Percentiles rank a stretch among this genome's conserved stretches.
Evolutionary conservation across 306 rosid species (phyloP).

Genomic region (Chamaecrista fasciculata): DNA sequence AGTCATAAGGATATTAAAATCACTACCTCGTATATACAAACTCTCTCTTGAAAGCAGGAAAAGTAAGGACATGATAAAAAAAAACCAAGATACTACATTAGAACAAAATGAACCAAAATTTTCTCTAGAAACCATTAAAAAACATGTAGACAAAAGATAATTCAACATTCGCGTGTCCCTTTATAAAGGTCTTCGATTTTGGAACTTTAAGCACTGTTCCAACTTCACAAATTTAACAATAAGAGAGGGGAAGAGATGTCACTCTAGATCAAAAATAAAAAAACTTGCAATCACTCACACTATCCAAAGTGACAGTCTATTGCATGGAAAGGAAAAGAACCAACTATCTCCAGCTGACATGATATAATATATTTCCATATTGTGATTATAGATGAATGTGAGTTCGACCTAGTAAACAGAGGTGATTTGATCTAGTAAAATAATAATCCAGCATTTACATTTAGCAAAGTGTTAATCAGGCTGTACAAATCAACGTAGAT

Average conservation of each 20-base stretch:
- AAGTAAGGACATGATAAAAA: not conserved
- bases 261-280: too few species aligned
- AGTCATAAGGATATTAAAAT: not conserved
- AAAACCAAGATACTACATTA: constrained; percentile 12
- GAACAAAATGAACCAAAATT: not conserved
- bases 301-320: not conserved
- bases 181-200: not conserved
- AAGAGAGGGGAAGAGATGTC: too few species aligned
- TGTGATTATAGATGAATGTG: not conserved
- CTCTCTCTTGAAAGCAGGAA: not conserved
- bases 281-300: too few species aligned
- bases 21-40: not conserved
- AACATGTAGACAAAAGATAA: not conserved
- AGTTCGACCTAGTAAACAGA: not conserved
- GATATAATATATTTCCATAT: not conserved
- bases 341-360: not conserved
- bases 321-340: constrained; percentile 9
- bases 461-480: not conserved
- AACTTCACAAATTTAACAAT: constrained; percentile 11
- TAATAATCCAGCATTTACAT: not conserved
- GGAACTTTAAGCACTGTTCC: constrained; percentile 1
- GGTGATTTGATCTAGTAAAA: not conserved
- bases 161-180: not conserved
- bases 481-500: constrained; percentile 1
- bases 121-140: not conserved